These are phyloP conservation scores for Apiospora aurea DNA, from an alignment of 2,329 filamentous ascomycete genomes.

Conservation along the genomic window DNA sequence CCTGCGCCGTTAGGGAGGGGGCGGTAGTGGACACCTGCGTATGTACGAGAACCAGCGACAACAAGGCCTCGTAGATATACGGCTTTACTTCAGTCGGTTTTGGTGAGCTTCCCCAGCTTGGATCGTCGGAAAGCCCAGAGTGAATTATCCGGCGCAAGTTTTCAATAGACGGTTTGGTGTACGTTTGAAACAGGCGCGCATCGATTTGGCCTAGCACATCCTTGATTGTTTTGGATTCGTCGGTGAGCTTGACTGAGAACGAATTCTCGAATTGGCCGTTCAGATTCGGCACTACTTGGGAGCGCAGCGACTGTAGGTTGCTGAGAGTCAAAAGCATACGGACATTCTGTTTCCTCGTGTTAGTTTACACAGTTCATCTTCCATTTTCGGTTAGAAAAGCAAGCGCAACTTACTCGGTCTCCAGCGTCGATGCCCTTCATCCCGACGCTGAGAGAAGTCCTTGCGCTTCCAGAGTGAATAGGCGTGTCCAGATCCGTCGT, in stretches of 20 bases:
- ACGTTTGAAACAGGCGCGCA: slow-evolving; percentile 87
- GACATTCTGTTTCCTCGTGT: slow-evolving; percentile 68
- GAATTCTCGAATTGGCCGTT: slow-evolving; percentile 91
- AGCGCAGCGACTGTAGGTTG: slow-evolving; percentile 85
- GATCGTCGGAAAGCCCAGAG: slow-evolving; percentile 69
- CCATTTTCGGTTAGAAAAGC: not conserved
- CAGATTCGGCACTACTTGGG: slow-evolving; percentile 84
- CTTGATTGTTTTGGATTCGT: slow-evolving; percentile 89
- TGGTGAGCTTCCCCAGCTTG: slow-evolving; percentile 71
- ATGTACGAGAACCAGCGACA: slow-evolving; percentile 88
- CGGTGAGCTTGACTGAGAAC: slow-evolving; percentile 92
- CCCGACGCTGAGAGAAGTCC: slow-evolving; percentile 47
- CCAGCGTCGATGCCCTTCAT: slow-evolving; percentile 60
- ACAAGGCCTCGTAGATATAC: slow-evolving; percentile 88
- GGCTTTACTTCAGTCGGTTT: slow-evolving; percentile 79
- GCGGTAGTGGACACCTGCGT: slow-evolving; percentile 86
- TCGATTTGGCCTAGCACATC: slow-evolving; percentile 93
- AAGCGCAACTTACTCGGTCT: slow-evolving; percentile 57
- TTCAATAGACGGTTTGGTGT: slow-evolving; percentile 79
- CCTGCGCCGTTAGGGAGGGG: slow-evolving; percentile 76
- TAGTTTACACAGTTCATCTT: slow-evolving; percentile 30
- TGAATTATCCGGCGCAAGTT: slow-evolving; percentile 74
- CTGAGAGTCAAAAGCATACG: slow-evolving; percentile 93
- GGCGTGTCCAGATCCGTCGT: slow-evolving; percentile 55
- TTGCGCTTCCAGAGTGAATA: slow-evolving; percentile 42